Conservation (phyloP, 768 basidiomycete species). For the Boletus sp. region DNA sequence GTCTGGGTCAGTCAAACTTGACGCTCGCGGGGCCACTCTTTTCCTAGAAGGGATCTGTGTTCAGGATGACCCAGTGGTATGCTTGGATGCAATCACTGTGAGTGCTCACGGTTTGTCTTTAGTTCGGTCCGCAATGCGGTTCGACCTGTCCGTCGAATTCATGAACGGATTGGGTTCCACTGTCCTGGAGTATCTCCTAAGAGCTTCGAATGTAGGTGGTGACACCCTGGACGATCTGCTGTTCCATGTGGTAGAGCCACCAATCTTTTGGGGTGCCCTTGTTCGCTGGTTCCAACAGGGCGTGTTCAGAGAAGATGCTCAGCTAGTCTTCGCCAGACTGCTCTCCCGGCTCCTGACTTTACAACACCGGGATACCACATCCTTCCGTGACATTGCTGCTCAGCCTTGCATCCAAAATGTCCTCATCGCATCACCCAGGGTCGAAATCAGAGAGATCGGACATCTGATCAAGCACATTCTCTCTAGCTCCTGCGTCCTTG, state of each 20-base stretch:
- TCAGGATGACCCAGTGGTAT: slow-evolving; percentile 37
- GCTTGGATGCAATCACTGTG: slow-evolving; percentile 35
- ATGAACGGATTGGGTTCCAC: slow-evolving; percentile 40
- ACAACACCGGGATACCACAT: slow-evolving; percentile 28
- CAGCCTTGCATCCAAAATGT: slow-evolving; percentile 24
- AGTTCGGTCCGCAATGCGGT: slow-evolving; percentile 40
- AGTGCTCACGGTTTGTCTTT: slow-evolving; percentile 36
- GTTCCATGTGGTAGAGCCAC: slow-evolving; percentile 43
- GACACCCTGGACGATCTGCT: slow-evolving; percentile 38
- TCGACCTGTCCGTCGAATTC: slow-evolving; percentile 31
- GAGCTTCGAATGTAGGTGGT: slow-evolving; percentile 40
- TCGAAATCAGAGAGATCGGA: slow-evolving; percentile 29
- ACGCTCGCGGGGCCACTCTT: slow-evolving; percentile 18
- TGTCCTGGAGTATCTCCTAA: slow-evolving; percentile 39
- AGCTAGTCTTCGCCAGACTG: slow-evolving; percentile 44
- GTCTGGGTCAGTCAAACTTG: slow-evolving; percentile 26
- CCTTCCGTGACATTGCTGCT: slow-evolving; percentile 38
- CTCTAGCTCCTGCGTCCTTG: slow-evolving; percentile 17
- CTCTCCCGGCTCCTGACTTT: slow-evolving; percentile 45
- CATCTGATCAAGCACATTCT: slow-evolving; percentile 41
- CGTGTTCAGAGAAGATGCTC: slow-evolving; percentile 32
- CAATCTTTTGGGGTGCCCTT: slow-evolving; percentile 46
- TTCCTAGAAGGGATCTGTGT: slow-evolving; percentile 48
- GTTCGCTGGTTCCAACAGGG: slow-evolving; percentile 30
- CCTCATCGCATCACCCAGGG: slow-evolving; percentile 23